Base-by-base conservation (phyloP, 2,329 filamentous ascomycete species). In the Chalaropsis ovoidea region DNA sequence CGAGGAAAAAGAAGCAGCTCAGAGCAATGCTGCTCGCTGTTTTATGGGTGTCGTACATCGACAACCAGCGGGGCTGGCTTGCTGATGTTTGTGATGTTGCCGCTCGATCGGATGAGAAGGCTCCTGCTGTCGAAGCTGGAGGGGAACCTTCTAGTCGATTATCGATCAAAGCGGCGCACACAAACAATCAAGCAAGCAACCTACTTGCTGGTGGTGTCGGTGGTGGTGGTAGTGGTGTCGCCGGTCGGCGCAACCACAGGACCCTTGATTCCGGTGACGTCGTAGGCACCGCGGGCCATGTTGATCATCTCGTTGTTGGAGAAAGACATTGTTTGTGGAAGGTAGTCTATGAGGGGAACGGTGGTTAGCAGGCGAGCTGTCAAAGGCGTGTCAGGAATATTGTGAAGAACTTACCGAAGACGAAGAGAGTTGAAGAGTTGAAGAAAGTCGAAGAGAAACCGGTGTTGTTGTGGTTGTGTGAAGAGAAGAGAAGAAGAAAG, bases 241-340 rank as follows among this genome's bases (percentile, higher is more conserved):
- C 58, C 66, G 68, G 67, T 68, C 63, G 76, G 76, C 42, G 6
- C 3, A 43, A 10, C 76, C 35, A 76, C 75, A 65, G 79, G 79
- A 73, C 81, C 80, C 67, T 75, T 74, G 27, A 80, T 74, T 60
- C 78, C 78, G 27, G 79, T 81, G 69, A 78, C 80, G 69, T 81
- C 79, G 70, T 81, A 81, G 69, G 78, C 79, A 67, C 79, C 79
- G 67, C 79, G 76, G 68, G 77, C 79, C 77, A 80, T 80, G 72
- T 80, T 78, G 73, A 70, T 72, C 62, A 72, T 71, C 15, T 56
- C 52, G 68, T 69, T 72, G 67, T 73, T 72, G 63, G 67, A 68
- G 68, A 73, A 70, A 68, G 75, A 69, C 77, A 78, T 78, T 68
- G 69, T 76, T 76, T 58, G 61, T 7, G 56, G n/a, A 41, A 2